Evolutionary conservation across 345 rosid species (phyloP).

Genomic region (Populus tremula): DNA sequence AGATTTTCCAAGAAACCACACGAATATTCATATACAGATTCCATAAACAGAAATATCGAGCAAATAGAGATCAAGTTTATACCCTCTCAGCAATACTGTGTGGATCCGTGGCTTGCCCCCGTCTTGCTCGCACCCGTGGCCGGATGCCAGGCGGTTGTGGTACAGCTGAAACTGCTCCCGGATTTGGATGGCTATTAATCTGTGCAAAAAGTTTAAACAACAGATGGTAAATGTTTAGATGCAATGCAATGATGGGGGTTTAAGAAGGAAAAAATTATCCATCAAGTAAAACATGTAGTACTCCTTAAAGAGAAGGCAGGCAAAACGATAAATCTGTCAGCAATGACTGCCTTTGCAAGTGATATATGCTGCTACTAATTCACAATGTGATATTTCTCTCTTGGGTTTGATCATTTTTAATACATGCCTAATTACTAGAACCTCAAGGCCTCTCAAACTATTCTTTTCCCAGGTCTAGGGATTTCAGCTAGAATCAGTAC

Average conservation of each 20-base stretch:
- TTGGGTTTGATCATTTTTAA: not conserved
- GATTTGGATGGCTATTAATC: constrained; percentile 45
- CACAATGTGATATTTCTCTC: not conserved
- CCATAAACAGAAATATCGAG: not conserved
- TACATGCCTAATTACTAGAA: not conserved
- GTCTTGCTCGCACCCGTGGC: constrained; percentile 31
- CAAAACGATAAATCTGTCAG: not conserved
- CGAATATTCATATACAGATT: not conserved
- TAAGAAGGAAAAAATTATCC: not conserved
- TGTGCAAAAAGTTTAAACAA: constrained; percentile 21
- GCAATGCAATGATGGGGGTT: not conserved
- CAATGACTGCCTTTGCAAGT: not conserved
- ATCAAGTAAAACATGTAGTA: not conserved
- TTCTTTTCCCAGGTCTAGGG: not conserved
- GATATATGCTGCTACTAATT: not conserved
- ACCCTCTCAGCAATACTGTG: constrained; percentile 37
- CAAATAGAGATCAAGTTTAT: not conserved
- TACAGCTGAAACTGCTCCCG: constrained; percentile 32
- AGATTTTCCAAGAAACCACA: not conserved
- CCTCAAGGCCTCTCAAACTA: not conserved
- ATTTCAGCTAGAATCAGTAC: not conserved
- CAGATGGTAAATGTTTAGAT: not conserved
- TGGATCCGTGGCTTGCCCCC: constrained; percentile 39
- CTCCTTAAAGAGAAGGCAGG: not conserved
- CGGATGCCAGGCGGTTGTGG: constrained; percentile 42